These are phyloP conservation scores for Xylariales sp. DNA, from an alignment of 2,329 filamentous ascomycete genomes.

Conservation along the genomic window DNA sequence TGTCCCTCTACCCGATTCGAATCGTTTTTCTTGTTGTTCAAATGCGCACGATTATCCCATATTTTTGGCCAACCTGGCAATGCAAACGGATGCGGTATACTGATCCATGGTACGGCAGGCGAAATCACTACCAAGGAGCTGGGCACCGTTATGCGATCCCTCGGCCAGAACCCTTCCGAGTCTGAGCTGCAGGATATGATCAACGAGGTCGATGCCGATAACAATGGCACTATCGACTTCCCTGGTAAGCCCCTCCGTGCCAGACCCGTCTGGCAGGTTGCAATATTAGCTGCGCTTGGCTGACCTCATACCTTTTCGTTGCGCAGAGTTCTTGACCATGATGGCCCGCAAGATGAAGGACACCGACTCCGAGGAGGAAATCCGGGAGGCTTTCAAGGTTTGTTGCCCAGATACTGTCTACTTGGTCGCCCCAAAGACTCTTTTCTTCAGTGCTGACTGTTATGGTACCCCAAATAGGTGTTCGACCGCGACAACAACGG, in stretches of 20 bases:
- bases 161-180: constrained; percentile 86
- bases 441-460: too few relatives aligned
- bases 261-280: neutral
- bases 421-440: too few relatives aligned
- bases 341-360: constrained; percentile 96
- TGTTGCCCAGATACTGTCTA: neutral
- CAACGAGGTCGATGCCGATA: constrained; percentile 88
- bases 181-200: constrained; percentile 92
- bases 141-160: constrained; percentile 84
- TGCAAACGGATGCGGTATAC: too few relatives aligned
- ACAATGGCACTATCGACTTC: constrained; percentile 90
- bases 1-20: neutral
- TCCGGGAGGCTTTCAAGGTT: constrained; percentile 84
- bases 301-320: too few relatives aligned
- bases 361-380: constrained; percentile 87
- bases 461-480: too few relatives aligned
- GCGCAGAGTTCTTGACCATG: constrained; percentile 81
- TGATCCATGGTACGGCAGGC: constrained; percentile 45
- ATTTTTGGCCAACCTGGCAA: too few relatives aligned
- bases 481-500: constrained; percentile 91
- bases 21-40: too few relatives aligned
- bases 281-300: too few relatives aligned
- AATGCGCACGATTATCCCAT: too few relatives aligned
- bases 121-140: constrained; percentile 91
- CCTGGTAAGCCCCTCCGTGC: constrained; percentile 63